Conservation (phyloP, 176 grass and related monocot species). For the Elaeis guineensis region DNA sequence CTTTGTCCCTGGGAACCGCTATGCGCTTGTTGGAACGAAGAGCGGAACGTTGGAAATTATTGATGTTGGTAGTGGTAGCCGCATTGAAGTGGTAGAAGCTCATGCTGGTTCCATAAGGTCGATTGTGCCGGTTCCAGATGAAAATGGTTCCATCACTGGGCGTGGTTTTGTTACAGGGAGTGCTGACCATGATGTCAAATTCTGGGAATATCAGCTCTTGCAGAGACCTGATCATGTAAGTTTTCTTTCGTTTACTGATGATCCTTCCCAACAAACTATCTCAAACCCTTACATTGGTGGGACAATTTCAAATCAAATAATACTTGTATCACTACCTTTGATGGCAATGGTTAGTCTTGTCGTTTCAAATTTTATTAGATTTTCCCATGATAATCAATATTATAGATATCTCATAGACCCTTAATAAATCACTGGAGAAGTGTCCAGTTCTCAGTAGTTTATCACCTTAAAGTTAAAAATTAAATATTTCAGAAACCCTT, state of each 20-base stretch:
- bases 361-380: too few species aligned
- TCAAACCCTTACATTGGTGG: neutral
- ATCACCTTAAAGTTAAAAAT: neutral
- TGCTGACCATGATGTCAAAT: slow-evolving; percentile 88
- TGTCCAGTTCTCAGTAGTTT: neutral
- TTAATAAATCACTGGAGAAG: too few species aligned
- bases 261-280: neutral
- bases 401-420: too few species aligned
- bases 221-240: slow-evolving; percentile 64
- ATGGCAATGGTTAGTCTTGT: too few species aligned
- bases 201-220: slow-evolving; percentile 76
- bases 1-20: slow-evolving; percentile 81
- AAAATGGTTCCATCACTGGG: slow-evolving; percentile 40
- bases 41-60: slow-evolving; percentile 81
- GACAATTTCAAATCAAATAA: neutral
- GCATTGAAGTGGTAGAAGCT: slow-evolving; percentile 71
- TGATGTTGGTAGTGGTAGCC: slow-evolving; percentile 83
- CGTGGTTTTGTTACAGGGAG: slow-evolving; percentile 78
- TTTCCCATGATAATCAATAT: too few species aligned
- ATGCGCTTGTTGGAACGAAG: slow-evolving; percentile 81
- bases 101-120: slow-evolving; percentile 73
- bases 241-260: slow-evolving; percentile 8
- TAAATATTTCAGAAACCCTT: too few species aligned
- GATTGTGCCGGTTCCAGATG: slow-evolving; percentile 69
- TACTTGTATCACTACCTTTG: too few species aligned